Base-by-base conservation (phyloP, 345 rosid species). In the Clarkia xantiana region DNA sequence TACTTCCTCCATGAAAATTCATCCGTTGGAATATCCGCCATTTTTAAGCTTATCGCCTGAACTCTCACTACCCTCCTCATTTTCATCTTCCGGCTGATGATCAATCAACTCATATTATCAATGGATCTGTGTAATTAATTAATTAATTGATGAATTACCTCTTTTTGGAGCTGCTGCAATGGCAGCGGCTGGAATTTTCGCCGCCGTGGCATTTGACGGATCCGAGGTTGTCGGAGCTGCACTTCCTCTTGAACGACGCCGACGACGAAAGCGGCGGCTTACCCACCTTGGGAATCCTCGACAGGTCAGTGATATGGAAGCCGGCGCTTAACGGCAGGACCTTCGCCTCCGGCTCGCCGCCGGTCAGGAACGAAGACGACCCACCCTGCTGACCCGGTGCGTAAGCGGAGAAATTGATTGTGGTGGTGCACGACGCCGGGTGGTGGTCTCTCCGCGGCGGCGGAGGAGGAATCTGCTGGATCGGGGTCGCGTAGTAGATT, bases 1-100 rank as follows among this genome's bases (percentile, higher is more conserved):
- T 91, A 91, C 50, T 91, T 91, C 45, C 99, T 80, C 96, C 99
- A 91, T 0, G 99, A 84, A 49, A 73, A 84, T 70, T 84, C 99
- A 7, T 91, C 99, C 12, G 99, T 86, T 13, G 99, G 99, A 42
- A 87, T 84, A 57, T 91, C 99, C 10, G 99, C 80, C 70, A 84
- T 58, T 62, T 82, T 87, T 40, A 86, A 68, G 65, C 99, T 91
- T 14, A 87, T 82, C 18, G 96, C 96, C 19, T 95, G 99, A 47
- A 91, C 90, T 64, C 94, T 78, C 5, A 82, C 76, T 2, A 78
- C 68, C 60, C 78, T 81, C 78, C 68, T 91, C 70, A 74, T 50
- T 61, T 81, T 76, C 19, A 68, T 56, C 59, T 84, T 91, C 59
- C 99, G 84, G 84, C 22, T 34, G 17, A 46, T 6, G 34, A 40